A percentile compares a stretch with the other conserved stretches of the same genome.
These are phyloP conservation scores for Harringtonia aguacate DNA, from an alignment of 2,329 filamentous ascomycete genomes.

Conservation along the genomic window DNA sequence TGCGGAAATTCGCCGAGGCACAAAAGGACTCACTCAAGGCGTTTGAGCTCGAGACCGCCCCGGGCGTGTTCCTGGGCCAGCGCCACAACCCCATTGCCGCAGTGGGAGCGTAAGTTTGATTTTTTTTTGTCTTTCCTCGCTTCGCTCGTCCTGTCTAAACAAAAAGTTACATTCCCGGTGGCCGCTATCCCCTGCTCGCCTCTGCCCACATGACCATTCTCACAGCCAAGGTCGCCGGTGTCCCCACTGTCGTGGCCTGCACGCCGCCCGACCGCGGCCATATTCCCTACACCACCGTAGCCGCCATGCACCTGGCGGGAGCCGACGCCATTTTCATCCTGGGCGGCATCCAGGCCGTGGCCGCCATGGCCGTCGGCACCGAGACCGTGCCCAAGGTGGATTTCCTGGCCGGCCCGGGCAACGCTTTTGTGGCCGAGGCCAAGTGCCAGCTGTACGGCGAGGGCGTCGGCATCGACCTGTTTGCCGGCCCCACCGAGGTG, in stretches of 20 bases:
- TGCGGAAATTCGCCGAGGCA: constrained; percentile 35
- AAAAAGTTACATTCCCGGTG: constrained; percentile 29
- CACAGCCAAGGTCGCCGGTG: constrained; percentile 42
- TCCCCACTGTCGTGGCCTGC: constrained; percentile 36
- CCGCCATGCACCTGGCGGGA: constrained; percentile 37
- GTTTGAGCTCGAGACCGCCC: constrained; percentile 39
- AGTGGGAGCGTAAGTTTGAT: constrained; percentile 29
- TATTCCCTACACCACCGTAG: constrained; percentile 36
- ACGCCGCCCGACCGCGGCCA: constrained; percentile 39
- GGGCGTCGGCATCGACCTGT: constrained; percentile 39
- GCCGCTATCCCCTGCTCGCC: constrained; percentile 40
- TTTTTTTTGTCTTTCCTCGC: neutral
- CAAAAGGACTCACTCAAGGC: constrained; percentile 33
- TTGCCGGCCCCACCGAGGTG: constrained; percentile 42
- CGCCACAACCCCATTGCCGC: constrained; percentile 35
- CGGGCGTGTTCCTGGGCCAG: constrained; percentile 39
- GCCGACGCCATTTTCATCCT: constrained; percentile 40
- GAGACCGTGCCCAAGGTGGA: constrained; percentile 44
- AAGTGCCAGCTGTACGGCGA: constrained; percentile 42
- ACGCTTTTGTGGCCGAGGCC: constrained; percentile 42
- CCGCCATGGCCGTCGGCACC: constrained; percentile 47
- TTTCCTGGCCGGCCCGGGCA: constrained; percentile 43
- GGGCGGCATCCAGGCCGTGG: constrained; percentile 45
- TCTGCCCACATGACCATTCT: constrained; percentile 45
- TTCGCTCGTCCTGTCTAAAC: neutral